These are phyloP conservation scores for Brassica hybrid DNA, from an alignment of 441 rosid genomes.

Conservation along the genomic window DNA sequence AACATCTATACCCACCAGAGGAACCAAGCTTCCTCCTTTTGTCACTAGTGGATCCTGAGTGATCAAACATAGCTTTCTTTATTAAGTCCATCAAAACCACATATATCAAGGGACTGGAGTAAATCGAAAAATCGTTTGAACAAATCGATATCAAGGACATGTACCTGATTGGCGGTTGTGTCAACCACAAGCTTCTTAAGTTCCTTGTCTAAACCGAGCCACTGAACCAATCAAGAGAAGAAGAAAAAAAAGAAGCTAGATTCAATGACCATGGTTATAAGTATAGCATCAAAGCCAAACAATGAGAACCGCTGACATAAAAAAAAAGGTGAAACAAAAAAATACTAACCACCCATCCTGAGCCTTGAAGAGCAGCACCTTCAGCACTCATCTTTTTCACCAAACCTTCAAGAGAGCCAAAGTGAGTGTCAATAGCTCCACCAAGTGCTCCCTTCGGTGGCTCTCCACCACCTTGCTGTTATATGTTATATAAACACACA, in stretches of 20 bases:
- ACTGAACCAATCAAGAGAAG: conserved; percentile 47
- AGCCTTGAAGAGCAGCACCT: conserved; percentile 97
- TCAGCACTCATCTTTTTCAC: conserved; percentile 78
- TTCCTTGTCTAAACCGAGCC: conserved; percentile 93
- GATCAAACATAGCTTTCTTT: background rate
- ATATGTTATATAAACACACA: conserved; percentile 12
- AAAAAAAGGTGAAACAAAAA: background rate
- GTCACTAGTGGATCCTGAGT: conserved; percentile 90
- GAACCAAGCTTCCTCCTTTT: conserved; percentile 74
- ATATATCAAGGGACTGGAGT: no score
- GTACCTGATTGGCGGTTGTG: conserved; percentile 94
- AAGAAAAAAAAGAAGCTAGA: background rate
- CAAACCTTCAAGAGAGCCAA: conserved; percentile 80
- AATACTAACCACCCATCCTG: conserved; percentile 97
- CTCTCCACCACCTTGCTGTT: conserved; percentile 95
- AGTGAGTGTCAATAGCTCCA: conserved; percentile 74
- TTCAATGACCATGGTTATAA: conserved; percentile 15
- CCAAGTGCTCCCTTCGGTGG: conserved; percentile 82
- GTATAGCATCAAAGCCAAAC: background rate
- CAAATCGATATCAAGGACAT: background rate
- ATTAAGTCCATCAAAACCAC: background rate
- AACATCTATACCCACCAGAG: conserved; percentile 93
- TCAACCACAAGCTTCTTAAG: conserved; percentile 86
- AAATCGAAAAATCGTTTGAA: background rate
- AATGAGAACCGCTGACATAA: background rate